Conservation (phyloP, 2,329 filamentous ascomycete genomes). For the Ophiostoma angusticollis region DNA sequence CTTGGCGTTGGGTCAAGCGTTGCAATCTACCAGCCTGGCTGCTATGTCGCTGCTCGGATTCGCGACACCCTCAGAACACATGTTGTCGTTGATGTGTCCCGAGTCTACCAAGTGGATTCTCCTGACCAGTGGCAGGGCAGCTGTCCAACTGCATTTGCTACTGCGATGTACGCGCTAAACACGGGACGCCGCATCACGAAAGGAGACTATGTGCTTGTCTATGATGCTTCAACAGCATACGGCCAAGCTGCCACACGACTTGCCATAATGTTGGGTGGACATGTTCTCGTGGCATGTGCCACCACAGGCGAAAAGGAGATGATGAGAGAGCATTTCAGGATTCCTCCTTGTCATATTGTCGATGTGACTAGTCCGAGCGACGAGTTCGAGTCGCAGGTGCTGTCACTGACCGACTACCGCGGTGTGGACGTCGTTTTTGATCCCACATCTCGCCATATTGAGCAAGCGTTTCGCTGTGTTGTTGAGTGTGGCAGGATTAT, state of each 20-base stretch:
- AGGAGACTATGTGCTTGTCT: slow-evolving; percentile 27
- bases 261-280: slow-evolving; percentile 15
- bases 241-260: slow-evolving; percentile 32
- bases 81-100: slow-evolving; percentile 21
- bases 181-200: slow-evolving; percentile 17
- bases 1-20: slow-evolving; percentile 23
- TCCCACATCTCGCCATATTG: slow-evolving; percentile 25
- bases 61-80: slow-evolving; percentile 25
- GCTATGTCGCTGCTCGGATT: slow-evolving; percentile 30
- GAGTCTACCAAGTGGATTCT: slow-evolving; percentile 21
- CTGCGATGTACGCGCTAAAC: slow-evolving; percentile 31
- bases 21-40: slow-evolving; percentile 21
- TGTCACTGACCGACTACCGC: slow-evolving; percentile 19
- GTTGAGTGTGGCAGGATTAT: slow-evolving; percentile 14
- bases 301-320: slow-evolving; percentile 24
- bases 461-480: slow-evolving; percentile 21
- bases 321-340: slow-evolving; percentile 17
- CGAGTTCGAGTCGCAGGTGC: slow-evolving; percentile 16
- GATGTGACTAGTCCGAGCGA: not conserved
- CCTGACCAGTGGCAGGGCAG: slow-evolving; percentile 16
- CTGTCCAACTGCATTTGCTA: slow-evolving; percentile 26
- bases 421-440: slow-evolving; percentile 35
- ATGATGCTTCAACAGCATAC: slow-evolving; percentile 28
- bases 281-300: slow-evolving; percentile 29
- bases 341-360: slow-evolving; percentile 24